Percentiles rank a stretch among this genome's conserved stretches.
Conservation (phyloP, 495 filamentous ascomycete genomes). For the Penicillium steckii region DNA sequence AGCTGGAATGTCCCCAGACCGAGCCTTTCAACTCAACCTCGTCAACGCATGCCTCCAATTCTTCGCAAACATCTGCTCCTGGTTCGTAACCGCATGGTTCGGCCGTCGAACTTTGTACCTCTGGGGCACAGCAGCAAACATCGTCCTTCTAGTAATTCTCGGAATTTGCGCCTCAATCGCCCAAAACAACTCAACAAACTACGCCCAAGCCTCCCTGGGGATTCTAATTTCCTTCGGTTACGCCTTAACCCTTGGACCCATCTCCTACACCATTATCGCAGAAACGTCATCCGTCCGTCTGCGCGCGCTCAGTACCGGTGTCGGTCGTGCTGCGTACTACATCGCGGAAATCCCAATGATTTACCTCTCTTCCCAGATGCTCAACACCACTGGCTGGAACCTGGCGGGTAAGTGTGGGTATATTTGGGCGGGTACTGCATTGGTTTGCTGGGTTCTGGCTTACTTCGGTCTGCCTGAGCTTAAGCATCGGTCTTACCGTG, state of each 20-base stretch:
- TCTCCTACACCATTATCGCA: slow-evolving; percentile 56
- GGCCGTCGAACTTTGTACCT: slow-evolving; percentile 49
- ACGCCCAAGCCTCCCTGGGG: slow-evolving; percentile 51
- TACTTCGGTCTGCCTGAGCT: slow-evolving; percentile 38
- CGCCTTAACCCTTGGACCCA: slow-evolving; percentile 42
- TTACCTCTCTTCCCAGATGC: slow-evolving; percentile 48
- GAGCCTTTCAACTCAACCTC: slow-evolving; percentile 34
- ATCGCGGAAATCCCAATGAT: slow-evolving; percentile 49
- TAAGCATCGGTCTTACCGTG: slow-evolving; percentile 38
- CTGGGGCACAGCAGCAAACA: slow-evolving; percentile 38
- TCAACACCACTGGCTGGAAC: slow-evolving; percentile 38
- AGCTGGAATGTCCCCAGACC: slow-evolving; percentile 22
- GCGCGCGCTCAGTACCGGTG: slow-evolving; percentile 49
- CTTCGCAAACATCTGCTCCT: slow-evolving; percentile 29
- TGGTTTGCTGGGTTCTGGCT: slow-evolving; percentile 23
- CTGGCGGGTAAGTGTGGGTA: slow-evolving; percentile 37
- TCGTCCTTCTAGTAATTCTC: slow-evolving; percentile 31
- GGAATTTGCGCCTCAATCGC: slow-evolving; percentile 45
- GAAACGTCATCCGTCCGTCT: slow-evolving; percentile 56
- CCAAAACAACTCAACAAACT: slow-evolving; percentile 26
- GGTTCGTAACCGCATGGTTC: slow-evolving; percentile 31
- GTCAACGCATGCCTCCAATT: slow-evolving; percentile 40
- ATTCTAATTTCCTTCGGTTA: slow-evolving; percentile 52
- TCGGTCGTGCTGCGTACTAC: slow-evolving; percentile 49
- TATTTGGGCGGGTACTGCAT: slow-evolving; percentile 31